Base-by-base conservation (phyloP, 2,329 filamentous ascomycete genomes). In the Apiospora sp. region DNA sequence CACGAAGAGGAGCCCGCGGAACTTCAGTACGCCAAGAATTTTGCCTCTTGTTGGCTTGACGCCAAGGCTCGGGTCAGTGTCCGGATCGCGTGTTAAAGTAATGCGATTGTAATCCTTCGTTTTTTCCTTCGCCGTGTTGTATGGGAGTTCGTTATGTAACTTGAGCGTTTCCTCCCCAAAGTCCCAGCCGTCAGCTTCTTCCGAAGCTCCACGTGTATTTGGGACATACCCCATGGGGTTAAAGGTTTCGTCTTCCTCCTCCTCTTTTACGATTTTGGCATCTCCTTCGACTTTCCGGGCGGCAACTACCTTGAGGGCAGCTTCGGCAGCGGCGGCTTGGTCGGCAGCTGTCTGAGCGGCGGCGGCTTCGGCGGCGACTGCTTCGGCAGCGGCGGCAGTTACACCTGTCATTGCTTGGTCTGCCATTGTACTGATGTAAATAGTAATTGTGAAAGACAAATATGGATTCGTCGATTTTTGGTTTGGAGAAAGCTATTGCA, bases 81-180 rank as follows among this genome's bases (percentile, higher is more conserved):
- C 49, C 4, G 49, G 49, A 51, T 51, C 49, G n/a, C 49, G 49
- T 8, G 49, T 51, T 12, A 51, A 12, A 4, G 22, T 51, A 13
- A 51, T 51, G 49, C 13, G 49, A 51, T 51, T 51, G n/a, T 51
- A 51, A 51, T 51, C n/a, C 49, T 51, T 27, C n/a, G 49, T 51
- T 27, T 51, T 27, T 51, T 27, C 49, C n/a, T 51, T 51, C 3
- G 49, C 22, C 13, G n/a, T 51, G 49, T 51, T 51, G 5, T 51
- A 51, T 24, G 10, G n/a, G 49, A 24, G n/a, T 51, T 51, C 49
- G 10, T 51, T 12, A 51, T 51, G 49, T n/a, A 51, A 51, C n/a
- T 27, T 51, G 8, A 51, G 49, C 49, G 49, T 51, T 8, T 51
- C 49, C n/a, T 51, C n/a, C 8, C n/a, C n/a, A 51, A 51, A 51